Percentiles rank a stretch among this genome's conserved stretches.
Conservation (phyloP, 495 filamentous ascomycete genomes). For the Cladorrhinum samala region DNA sequence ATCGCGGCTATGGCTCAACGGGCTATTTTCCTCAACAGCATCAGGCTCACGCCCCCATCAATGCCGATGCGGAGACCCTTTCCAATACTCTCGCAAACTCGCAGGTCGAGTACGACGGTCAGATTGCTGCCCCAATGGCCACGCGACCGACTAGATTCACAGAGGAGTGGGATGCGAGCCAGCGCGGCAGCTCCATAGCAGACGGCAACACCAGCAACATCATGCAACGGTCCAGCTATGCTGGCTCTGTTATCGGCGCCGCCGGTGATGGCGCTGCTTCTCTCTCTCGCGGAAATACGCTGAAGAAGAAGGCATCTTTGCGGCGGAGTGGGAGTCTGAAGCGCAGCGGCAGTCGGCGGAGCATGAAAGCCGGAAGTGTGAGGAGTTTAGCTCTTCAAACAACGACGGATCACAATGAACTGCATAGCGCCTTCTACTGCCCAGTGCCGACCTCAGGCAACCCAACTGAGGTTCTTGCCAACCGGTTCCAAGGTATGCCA, state of each 20-base stretch:
- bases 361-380: constrained; percentile 74
- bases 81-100: constrained; percentile 40
- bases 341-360: constrained; percentile 69
- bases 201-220: constrained; percentile 35
- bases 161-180: constrained; percentile 67
- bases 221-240: constrained; percentile 44
- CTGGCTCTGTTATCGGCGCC: constrained; percentile 34
- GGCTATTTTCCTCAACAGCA: constrained; percentile 21
- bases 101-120: constrained; percentile 27
- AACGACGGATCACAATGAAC: constrained; percentile 57
- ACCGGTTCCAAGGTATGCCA: constrained; percentile 77
- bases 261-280: constrained; percentile 27
- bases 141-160: constrained; percentile 47
- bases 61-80: constrained; percentile 32
- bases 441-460: constrained; percentile 82
- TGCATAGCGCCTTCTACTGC: constrained; percentile 78
- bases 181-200: constrained; percentile 55
- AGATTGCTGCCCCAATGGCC: constrained; percentile 16
- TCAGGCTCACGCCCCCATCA: constrained; percentile 15
- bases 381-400: constrained; percentile 63
- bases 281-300: constrained; percentile 66
- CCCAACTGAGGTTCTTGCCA: constrained; percentile 84
- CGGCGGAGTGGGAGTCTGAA: constrained; percentile 67
- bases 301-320: constrained; percentile 81
- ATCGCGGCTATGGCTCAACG: constrained; percentile 9